A percentile compares a stretch with the other conserved stretches of the same genome.
Conservation (phyloP, 768 basidiomycete genomes). For the Tulasnella calospora region DNA sequence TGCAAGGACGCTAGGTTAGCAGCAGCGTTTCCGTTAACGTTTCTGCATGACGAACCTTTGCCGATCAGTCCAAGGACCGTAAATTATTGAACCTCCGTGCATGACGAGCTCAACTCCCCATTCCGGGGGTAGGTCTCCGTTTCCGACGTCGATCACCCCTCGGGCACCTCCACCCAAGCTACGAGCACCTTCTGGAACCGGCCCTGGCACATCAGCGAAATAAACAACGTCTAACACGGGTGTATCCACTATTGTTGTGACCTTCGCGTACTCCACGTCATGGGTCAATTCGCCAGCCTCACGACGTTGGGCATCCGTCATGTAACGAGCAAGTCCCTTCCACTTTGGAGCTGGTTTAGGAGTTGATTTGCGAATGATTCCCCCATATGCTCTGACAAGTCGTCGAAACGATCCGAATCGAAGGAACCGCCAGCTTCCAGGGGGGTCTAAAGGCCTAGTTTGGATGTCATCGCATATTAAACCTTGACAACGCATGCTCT, state of each 20-base stretch:
- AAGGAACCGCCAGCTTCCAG: not conserved
- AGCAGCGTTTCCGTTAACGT: not conserved
- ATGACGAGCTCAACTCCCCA: slow-evolving; percentile 88
- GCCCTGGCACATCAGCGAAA: slow-evolving; percentile 60
- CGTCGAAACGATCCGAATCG: slow-evolving; percentile 20
- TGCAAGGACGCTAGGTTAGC: not conserved
- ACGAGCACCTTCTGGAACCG: slow-evolving; percentile 24
- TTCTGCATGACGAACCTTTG: slow-evolving; percentile 55
- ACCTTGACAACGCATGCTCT: not conserved
- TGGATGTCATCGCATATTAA: not conserved
- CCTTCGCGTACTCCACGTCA: slow-evolving; percentile 74
- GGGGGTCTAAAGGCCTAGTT: not conserved
- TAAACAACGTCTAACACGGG: slow-evolving; percentile 75
- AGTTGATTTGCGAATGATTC: slow-evolving; percentile 18
- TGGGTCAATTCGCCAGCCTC: slow-evolving; percentile 25
- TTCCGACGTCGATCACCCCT: slow-evolving; percentile 61
- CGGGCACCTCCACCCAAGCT: slow-evolving; percentile 24
- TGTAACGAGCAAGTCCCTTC: slow-evolving; percentile 43
- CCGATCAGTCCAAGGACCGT: slow-evolving; percentile 96
- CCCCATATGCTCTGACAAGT: slow-evolving; percentile 24
- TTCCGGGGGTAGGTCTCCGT: slow-evolving; percentile 82
- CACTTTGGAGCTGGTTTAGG: slow-evolving; percentile 31
- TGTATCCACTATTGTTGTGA: slow-evolving; percentile 75
- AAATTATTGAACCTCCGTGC: slow-evolving; percentile 67
- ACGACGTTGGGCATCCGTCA: slow-evolving; percentile 30